Evolutionary conservation across 495 filamentous ascomycete genomes (phyloP).

Genomic region (Thermochaetoides thermophila): DNA sequence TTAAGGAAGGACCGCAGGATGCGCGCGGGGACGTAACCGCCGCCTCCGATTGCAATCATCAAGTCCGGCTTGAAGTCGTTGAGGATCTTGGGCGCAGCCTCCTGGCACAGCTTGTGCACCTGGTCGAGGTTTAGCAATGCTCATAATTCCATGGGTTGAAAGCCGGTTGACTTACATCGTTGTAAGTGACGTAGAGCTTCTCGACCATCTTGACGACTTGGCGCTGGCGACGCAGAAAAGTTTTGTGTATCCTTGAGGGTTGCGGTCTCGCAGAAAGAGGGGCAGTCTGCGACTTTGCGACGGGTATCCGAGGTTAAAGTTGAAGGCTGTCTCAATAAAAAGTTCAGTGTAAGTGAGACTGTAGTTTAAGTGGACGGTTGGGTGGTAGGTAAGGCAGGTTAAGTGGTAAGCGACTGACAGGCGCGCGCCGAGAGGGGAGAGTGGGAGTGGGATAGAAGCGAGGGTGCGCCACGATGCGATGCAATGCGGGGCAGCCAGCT

Average conservation of each 20-base stretch:
- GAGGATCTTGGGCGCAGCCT: constrained; percentile 65
- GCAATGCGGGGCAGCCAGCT: background rate
- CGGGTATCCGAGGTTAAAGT: too few species aligned
- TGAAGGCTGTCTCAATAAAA: background rate
- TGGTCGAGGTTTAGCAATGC: constrained; percentile 23
- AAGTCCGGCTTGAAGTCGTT: constrained; percentile 76
- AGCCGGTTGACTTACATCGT: constrained; percentile 48
- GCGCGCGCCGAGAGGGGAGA: too few species aligned
- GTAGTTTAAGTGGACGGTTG: background rate
- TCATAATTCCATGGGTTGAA: background rate
- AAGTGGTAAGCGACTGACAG: too few species aligned
- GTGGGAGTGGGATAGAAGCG: too few species aligned
- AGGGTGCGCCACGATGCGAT: background rate
- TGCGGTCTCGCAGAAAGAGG: background rate
- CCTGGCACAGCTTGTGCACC: constrained; percentile 95
- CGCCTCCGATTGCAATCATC: constrained; percentile 97
- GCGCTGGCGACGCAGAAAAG: background rate
- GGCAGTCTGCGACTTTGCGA: background rate
- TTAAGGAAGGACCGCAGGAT: constrained; percentile 98
- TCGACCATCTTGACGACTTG: constrained; percentile 48
- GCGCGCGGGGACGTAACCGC: constrained; percentile 91
- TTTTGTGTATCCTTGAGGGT: background rate
- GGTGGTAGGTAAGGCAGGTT: background rate
- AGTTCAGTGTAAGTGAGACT: background rate
- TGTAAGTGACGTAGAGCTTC: constrained; percentile 91